Base-by-base conservation (phyloP, 768 basidiomycete species). In the Lactarius trivialis region DNA sequence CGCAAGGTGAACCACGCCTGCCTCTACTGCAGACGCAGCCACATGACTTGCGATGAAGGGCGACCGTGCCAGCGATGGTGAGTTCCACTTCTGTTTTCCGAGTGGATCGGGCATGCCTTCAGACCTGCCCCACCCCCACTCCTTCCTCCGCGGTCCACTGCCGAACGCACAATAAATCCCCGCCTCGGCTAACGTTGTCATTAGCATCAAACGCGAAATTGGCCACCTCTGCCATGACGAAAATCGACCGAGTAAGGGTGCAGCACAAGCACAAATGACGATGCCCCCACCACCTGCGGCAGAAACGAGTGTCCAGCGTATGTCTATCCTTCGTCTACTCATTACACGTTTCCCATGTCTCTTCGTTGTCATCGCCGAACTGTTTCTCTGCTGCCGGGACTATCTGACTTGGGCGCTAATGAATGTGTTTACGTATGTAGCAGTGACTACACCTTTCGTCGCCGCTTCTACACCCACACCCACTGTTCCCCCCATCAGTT, bases 221-320 rank as follows among this genome's bases (percentile, higher is more conserved):
- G 91, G 93, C 0, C 93, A 97, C 76, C 78, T 96, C 15, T 97
- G 94, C 70, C 89, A 92, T 68, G 95, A 96, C 72, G 93, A 95
- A 70, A 83, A 83, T 61, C 79, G 85, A 53, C 78, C 80, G 1
- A 63, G 67, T 34, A 65, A 61, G 48, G 79, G 79, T 9, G 85
- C 26, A 1, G 5, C 41, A 4, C 56, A 84, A 63, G 76, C 78
- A 37, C 71, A 72, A 60, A 54, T 72, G 0, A 19, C 72, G 21
- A 48, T 74, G 12, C 39, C 76, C 15, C 41, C 49, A 5, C 58
- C 19, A n/a, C 54, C 33, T 8, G 28, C 34, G 28, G 19, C 60
- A 36, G 60, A 37, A 34, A 2, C 19, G 24, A 48, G 54, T 19
- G 24, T 21, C 19, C 36, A 60, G 3, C 39, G 60, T 60, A 58